Conservation (phyloP, 2,329 filamentous ascomycete genomes). For the Didymella exigua region DNA sequence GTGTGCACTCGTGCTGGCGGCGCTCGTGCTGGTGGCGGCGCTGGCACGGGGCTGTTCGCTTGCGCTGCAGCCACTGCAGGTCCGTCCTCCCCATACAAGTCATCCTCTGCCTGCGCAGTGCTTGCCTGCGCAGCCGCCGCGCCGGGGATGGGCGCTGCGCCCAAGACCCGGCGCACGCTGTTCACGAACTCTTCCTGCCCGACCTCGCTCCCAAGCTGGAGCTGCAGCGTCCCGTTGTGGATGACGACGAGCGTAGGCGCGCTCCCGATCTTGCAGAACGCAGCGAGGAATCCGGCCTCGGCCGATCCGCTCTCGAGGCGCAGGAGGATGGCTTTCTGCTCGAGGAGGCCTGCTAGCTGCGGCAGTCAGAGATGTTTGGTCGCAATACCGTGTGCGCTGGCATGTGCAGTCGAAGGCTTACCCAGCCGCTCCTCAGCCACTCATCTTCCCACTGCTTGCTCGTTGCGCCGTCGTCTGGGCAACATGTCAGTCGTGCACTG, state of each 20-base stretch:
- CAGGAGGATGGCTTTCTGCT: conserved; percentile 69
- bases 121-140: conserved; percentile 19
- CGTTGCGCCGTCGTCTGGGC: conserved; percentile 69
- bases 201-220: conserved; percentile 72
- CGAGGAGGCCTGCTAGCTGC: conserved; percentile 57
- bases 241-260: conserved; percentile 83
- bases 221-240: conserved; percentile 76
- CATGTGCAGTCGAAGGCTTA: conserved; percentile 19
- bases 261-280: conserved; percentile 79
- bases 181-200: conserved; percentile 69
- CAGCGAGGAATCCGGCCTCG: conserved; percentile 80
- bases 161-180: conserved; percentile 54
- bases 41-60: conserved; percentile 12
- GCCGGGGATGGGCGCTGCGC: conserved; percentile 37
- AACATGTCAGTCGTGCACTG: background rate
- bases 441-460: conserved; percentile 75
- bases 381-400: no score
- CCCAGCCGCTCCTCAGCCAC: conserved; percentile 58
- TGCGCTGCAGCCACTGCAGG: background rate
- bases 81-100: conserved; percentile 12
- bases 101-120: conserved; percentile 12
- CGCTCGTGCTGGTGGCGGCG: conserved; percentile 5
- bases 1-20: conserved; percentile 1
- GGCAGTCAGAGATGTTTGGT: background rate
- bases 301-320: conserved; percentile 73